These are phyloP conservation scores for Chalaropsis thielavioides DNA, from an alignment of 2,329 filamentous ascomycete species.

Conservation along the genomic window DNA sequence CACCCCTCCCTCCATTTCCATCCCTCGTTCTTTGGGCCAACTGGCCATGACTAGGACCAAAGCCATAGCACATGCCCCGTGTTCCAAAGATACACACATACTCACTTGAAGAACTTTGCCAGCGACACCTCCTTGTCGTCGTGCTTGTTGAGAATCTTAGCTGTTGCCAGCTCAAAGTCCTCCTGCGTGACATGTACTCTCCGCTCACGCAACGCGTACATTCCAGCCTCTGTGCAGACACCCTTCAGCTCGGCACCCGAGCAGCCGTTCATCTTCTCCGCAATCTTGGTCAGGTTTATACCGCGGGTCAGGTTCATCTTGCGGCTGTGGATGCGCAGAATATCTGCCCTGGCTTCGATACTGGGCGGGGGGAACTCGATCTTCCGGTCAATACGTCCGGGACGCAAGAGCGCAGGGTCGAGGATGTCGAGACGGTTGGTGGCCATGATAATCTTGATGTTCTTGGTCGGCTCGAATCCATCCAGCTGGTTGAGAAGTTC, in stretches of 20 bases:
- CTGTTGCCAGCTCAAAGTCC: slow-evolving; percentile 95
- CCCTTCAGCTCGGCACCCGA: slow-evolving; percentile 96
- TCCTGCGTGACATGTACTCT: slow-evolving; percentile 97
- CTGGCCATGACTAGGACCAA: not conserved
- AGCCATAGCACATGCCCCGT: not conserved
- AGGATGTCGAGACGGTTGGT: slow-evolving; percentile 96
- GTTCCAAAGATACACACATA: not conserved
- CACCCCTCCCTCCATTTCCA: not conserved
- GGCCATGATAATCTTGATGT: slow-evolving; percentile 99
- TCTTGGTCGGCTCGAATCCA: slow-evolving; percentile 97
- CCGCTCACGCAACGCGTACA: slow-evolving; percentile 91
- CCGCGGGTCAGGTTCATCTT: slow-evolving; percentile 98
- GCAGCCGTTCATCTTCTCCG: slow-evolving; percentile 99
- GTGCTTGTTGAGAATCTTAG: slow-evolving; percentile 99
- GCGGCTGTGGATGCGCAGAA: slow-evolving; percentile 89
- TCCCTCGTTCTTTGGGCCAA: not conserved
- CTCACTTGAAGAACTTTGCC: slow-evolving; percentile 57
- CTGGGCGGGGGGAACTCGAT: slow-evolving; percentile 97
- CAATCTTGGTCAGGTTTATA: slow-evolving; percentile 96
- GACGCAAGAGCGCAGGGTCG: slow-evolving; percentile 82
- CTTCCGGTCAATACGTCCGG: slow-evolving; percentile 96
- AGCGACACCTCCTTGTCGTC: slow-evolving; percentile 93
- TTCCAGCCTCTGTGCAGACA: slow-evolving; percentile 95
- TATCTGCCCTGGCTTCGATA: slow-evolving; percentile 91
- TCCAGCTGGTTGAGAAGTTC: slow-evolving; percentile 97